Conservation (phyloP, 2,329 filamentous ascomycete species). For the Ophiostoma sp. region DNA sequence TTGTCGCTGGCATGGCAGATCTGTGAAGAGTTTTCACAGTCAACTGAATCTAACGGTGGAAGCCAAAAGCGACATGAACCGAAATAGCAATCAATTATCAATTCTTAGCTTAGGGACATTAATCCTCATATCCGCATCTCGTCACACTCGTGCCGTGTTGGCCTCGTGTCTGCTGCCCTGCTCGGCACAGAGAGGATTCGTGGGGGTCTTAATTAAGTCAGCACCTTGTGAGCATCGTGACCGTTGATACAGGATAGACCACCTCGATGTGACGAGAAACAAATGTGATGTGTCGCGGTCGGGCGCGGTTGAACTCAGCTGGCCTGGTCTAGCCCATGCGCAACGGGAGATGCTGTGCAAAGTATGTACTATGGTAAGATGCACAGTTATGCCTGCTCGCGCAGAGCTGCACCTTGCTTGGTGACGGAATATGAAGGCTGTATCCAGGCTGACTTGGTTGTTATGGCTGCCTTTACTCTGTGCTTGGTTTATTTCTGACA, state of each 20-base stretch:
- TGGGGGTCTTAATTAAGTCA: background rate
- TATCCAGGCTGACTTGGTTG: background rate
- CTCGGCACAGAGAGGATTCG: background rate
- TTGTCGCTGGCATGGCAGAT: background rate
- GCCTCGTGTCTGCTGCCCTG: background rate
- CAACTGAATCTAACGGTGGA: background rate
- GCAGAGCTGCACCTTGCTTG: constrained; percentile 3
- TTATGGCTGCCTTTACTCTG: background rate
- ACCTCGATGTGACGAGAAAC: background rate
- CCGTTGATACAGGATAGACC: background rate
- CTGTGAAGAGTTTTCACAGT: background rate
- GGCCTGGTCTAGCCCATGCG: background rate
- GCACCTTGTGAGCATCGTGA: background rate
- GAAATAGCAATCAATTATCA: background rate
- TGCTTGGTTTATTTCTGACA: background rate
- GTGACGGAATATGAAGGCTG: background rate
- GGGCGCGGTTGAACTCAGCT: constrained; percentile 1
- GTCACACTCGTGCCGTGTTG: background rate
- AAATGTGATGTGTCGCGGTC: background rate
- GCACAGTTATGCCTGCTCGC: background rate
- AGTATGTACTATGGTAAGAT: background rate
- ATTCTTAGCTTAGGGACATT: background rate
- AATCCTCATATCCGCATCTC: background rate
- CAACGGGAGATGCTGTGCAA: background rate
- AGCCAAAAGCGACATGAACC: background rate